phyloP scores from a whole-genome alignment of 1,284 basidiomycete species.

The Melampsora americana region DNA sequence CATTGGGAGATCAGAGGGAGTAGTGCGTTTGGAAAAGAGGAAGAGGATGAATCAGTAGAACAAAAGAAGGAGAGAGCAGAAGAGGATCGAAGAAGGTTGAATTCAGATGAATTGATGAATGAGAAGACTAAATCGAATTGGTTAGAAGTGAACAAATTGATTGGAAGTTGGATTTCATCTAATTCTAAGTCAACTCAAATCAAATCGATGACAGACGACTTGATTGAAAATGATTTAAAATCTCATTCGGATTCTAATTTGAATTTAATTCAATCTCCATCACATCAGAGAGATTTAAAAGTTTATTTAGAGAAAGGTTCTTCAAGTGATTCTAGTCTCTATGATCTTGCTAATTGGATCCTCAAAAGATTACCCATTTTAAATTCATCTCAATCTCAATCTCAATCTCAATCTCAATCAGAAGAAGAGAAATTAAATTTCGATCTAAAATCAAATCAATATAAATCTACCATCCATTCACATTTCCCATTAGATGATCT shows the following conservation, averaged over 20 bases:
- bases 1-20: conserved; percentile 89
- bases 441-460: background rate
- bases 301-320: background rate
- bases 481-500: conserved; percentile 33
- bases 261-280: background rate
- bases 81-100: background rate
- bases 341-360: conserved; percentile 26
- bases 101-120: background rate
- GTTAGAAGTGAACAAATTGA: conserved; percentile 36
- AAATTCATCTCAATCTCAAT: background rate
- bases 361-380: conserved; percentile 17
- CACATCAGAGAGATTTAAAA: background rate
- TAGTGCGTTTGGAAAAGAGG: conserved; percentile 56
- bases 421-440: too few relatives aligned
- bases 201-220: background rate
- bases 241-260: background rate
- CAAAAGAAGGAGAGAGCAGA: background rate
- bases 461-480: conserved; percentile 16
- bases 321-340: conserved; percentile 1
- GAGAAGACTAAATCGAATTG: conserved; percentile 18
- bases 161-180: conserved; percentile 26
- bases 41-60: conserved; percentile 31
- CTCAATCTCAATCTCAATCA: background rate
- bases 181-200: background rate
- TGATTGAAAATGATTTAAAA: background rate